These are phyloP conservation scores for Jacaranda copaia DNA, from an alignment of 257 asterid species.

Conservation along the genomic window DNA sequence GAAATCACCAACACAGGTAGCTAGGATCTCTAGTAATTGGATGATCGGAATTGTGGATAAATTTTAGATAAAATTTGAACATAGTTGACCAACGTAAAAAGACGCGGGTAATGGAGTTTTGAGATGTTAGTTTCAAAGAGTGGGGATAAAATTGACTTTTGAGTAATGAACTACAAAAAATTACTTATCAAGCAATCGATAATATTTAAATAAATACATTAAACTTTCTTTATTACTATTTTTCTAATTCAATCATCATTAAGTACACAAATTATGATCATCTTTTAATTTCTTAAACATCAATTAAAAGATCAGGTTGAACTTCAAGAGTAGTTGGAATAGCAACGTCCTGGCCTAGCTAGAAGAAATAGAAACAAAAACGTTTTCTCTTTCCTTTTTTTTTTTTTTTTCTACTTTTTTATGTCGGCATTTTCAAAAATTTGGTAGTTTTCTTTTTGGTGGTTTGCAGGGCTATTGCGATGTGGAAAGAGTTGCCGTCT, in stretches of 20 bases:
- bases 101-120: no score
- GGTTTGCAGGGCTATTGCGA: slow-evolving; percentile 54
- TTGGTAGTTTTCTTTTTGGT: neutral
- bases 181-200: no score
- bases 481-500: slow-evolving; percentile 82
- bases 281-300: neutral
- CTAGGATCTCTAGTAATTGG: no score
- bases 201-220: no score
- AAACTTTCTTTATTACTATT: neutral
- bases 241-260: neutral
- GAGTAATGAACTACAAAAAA: no score
- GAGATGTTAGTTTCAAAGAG: no score
- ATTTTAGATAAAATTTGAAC: no score
- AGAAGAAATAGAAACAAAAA: neutral
- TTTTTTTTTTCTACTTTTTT: neutral
- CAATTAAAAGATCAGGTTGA: neutral
- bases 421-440: neutral
- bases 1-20: no score
- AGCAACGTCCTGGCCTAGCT: no score
- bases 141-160: no score
- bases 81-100: no score
- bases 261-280: neutral
- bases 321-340: slow-evolving; percentile 3
- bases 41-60: no score
- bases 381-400: neutral